Evolutionary conservation across 2,329 filamentous ascomycete genomes (phyloP), one percentile per base, ranked within the genome.

Genomic region (Curvularia sp.): DNA sequence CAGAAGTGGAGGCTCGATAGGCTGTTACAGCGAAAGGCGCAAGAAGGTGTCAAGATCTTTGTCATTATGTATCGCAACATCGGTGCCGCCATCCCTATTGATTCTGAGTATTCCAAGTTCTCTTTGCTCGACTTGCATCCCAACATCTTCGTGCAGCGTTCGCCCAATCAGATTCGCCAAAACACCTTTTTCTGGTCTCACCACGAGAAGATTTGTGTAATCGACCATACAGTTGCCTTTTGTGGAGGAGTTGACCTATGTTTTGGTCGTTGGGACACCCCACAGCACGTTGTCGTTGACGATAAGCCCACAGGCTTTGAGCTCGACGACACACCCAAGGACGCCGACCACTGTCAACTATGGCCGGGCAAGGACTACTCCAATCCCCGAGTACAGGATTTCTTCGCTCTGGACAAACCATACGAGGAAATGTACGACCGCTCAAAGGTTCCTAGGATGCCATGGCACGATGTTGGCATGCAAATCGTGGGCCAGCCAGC

Each of bases 151-250:
- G 93, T 99, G 13, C 93, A 98, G 74, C 85, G 95, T 70, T 98
- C 95, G 3, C 95, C 95, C 0, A 97, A 99, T 69, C 95, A 99
- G 78, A 93, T 98, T 79, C 91, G 96, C 72, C 96, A 99, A 79
- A 98, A 98, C 71, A 96, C 97, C 45, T 99, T 99, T 81, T 99
- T 99, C 82, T 99, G 96, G 83, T 95, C 95, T 1, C 95, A 99
- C 74, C 95, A 99, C 78, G 95, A 99, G 77, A 99, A 99, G 79
- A 86, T 99, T n/a, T 94, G 93, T 71, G 88, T 99, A 39, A 91
- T 99, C 18, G 95, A 99, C 74, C 95, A 98, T 72, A 95, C 94
- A 53, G 88, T 98, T 49, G 95, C 94, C 10, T 98, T 99, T 75
- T 89, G 97, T 48, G 95, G 95, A 59, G 95, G 95, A 34, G 92